A percentile compares a stretch with the other conserved stretches of the same genome.
Evolutionary conservation across 2,329 filamentous ascomycete species (phyloP).

Genomic region (Diplodia sapinea): DNA sequence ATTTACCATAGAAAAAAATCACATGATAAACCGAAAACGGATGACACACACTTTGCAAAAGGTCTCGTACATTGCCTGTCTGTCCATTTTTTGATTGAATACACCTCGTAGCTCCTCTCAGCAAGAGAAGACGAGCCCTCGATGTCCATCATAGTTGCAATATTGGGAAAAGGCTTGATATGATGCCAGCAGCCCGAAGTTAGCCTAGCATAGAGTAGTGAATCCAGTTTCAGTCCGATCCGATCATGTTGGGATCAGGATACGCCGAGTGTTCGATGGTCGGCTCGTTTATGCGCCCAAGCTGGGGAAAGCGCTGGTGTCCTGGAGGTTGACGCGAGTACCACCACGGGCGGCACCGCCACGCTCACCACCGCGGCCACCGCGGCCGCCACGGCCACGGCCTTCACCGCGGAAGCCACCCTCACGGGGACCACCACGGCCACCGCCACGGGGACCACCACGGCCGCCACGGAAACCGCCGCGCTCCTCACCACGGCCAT

Average conservation of each 20-base stretch:
- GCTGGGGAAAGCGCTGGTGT: slow-evolving; percentile 60
- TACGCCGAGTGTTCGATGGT: slow-evolving; percentile 6
- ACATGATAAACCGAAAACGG: neutral
- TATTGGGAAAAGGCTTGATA: slow-evolving; percentile 20
- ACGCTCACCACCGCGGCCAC: slow-evolving; percentile 46
- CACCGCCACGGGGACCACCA: slow-evolving; percentile 39
- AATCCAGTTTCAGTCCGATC: slow-evolving; percentile 25
- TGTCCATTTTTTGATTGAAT: slow-evolving; percentile 29
- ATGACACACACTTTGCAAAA: slow-evolving; percentile 23
- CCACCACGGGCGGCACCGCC: slow-evolving; percentile 56
- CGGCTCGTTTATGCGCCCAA: slow-evolving; percentile 51
- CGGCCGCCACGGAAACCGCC: slow-evolving; percentile 38
- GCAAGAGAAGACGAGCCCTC: slow-evolving; percentile 15
- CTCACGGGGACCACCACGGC: slow-evolving; percentile 55
- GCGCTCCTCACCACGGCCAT: slow-evolving; percentile 60
- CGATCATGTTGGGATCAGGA: slow-evolving; percentile 11
- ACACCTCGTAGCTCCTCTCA: slow-evolving; percentile 14
- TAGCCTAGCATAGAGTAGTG: slow-evolving; percentile 21
- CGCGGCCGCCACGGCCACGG: slow-evolving; percentile 57
- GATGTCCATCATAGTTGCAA: slow-evolving; percentile 24
- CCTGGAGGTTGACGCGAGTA: slow-evolving; percentile 57
- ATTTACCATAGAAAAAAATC: neutral
- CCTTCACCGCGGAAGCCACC: slow-evolving; percentile 59
- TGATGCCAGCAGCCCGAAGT: slow-evolving; percentile 17
- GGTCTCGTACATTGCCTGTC: slow-evolving; percentile 28